Evolutionary conservation across 2,329 filamentous ascomycete species (phyloP).

Genomic region (Macroventuria anomochaeta): DNA sequence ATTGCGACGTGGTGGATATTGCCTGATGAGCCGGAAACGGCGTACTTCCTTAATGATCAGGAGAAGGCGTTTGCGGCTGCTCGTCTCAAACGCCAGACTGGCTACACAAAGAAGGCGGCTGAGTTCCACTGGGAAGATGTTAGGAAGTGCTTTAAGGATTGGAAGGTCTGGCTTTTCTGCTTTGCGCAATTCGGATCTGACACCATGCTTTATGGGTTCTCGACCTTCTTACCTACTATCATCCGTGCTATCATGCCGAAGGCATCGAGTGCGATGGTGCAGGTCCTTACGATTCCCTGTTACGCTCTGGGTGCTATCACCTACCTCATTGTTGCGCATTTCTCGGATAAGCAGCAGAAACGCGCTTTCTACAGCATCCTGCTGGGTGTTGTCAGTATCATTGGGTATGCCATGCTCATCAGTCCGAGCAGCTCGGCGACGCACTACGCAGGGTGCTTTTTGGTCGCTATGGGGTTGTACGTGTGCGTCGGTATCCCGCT

Average conservation of each 20-base stretch:
- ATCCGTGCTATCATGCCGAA: slow-evolving; percentile 69
- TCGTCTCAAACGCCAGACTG: slow-evolving; percentile 59
- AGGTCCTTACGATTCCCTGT: slow-evolving; percentile 79
- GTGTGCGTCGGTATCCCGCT: slow-evolving; percentile 62
- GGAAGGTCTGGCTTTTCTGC: slow-evolving; percentile 76
- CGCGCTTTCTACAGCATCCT: slow-evolving; percentile 69
- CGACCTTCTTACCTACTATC: slow-evolving; percentile 80
- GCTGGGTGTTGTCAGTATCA: slow-evolving; percentile 67
- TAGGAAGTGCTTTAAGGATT: slow-evolving; percentile 71
- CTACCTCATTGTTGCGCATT: slow-evolving; percentile 69
- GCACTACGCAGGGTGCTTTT: slow-evolving; percentile 77
- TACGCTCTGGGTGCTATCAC: slow-evolving; percentile 74
- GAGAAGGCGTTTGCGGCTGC: slow-evolving; percentile 66
- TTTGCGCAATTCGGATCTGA: slow-evolving; percentile 74
- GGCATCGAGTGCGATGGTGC: slow-evolving; percentile 70
- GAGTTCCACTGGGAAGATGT: slow-evolving; percentile 69
- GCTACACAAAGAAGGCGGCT: slow-evolving; percentile 56
- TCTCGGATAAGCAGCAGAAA: slow-evolving; percentile 71
- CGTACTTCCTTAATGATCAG: slow-evolving; percentile 64
- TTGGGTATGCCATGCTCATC: slow-evolving; percentile 73
- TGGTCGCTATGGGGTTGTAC: slow-evolving; percentile 78
- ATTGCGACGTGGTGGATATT: slow-evolving; percentile 64
- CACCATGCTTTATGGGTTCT: slow-evolving; percentile 80
- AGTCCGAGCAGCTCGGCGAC: slow-evolving; percentile 65
- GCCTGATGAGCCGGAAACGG: slow-evolving; percentile 70